A percentile compares a stretch with the other conserved stretches of the same genome.
phyloP scores from a whole-genome alignment of 495 filamentous ascomycete species.

The Penicillium egyptiacum region DNA sequence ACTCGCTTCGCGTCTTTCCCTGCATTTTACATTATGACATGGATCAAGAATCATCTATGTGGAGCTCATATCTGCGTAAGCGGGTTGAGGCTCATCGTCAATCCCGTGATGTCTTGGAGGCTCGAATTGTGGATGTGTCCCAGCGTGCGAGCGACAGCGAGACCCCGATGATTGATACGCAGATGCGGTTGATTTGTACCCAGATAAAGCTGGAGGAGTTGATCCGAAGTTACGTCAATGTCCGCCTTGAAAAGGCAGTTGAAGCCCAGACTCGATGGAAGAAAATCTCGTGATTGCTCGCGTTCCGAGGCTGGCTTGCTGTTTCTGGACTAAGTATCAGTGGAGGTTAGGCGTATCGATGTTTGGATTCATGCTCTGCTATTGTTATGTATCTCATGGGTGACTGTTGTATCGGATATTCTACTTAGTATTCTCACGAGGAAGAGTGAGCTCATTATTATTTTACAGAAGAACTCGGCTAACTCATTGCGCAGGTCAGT shows the following conservation, averaged over 20 bases:
- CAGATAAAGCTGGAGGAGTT: neutral
- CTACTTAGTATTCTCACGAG: neutral
- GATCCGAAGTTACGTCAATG: neutral
- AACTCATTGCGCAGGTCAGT: too few relatives aligned
- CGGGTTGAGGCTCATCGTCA: neutral
- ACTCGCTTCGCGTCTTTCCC: constrained; percentile 42
- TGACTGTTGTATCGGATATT: neutral
- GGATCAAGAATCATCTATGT: neutral
- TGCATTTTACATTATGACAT: neutral
- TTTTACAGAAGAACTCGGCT: too few relatives aligned
- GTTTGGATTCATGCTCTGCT: neutral
- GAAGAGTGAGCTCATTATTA: too few relatives aligned
- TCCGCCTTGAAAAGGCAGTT: neutral
- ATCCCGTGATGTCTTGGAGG: neutral
- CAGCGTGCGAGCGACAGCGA: neutral
- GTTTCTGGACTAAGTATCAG: neutral
- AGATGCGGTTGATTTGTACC: neutral
- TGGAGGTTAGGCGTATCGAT: neutral
- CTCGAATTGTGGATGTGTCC: neutral
- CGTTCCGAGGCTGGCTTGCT: neutral
- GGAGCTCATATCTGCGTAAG: neutral
- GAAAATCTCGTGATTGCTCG: neutral
- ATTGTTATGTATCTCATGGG: neutral
- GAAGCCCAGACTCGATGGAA: neutral
- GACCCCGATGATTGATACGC: neutral